Percentiles rank a stretch among this genome's conserved stretches.
phyloP scores from a whole-genome alignment of 176 grass and related monocot species.

The Typha latifolia region DNA sequence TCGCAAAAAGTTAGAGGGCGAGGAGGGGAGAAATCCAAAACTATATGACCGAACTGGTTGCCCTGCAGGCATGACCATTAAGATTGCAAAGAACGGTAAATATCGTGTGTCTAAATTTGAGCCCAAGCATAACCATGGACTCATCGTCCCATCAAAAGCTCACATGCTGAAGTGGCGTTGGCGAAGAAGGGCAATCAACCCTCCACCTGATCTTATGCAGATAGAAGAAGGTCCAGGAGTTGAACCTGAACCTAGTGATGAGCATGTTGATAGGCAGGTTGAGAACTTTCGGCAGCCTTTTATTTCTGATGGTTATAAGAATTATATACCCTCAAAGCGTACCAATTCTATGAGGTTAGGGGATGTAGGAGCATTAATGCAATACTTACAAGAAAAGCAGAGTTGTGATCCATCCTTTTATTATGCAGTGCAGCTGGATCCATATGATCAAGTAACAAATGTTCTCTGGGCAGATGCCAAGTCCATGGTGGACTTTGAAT shows the following conservation, averaged over 20 bases:
- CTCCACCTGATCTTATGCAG: slow-evolving; percentile 10
- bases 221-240: slow-evolving; percentile 1
- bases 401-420: slow-evolving; percentile 42
- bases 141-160: slow-evolving; percentile 38
- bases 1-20: slow-evolving; percentile 16
- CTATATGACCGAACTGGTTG: slow-evolving; percentile 37
- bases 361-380: slow-evolving; percentile 24
- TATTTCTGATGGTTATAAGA: slow-evolving; percentile 13
- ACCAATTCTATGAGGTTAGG: slow-evolving; percentile 14
- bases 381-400: slow-evolving; percentile 39
- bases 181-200: slow-evolving; percentile 6
- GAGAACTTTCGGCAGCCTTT: background rate
- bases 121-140: slow-evolving; percentile 35
- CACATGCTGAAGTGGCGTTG: slow-evolving; percentile 35
- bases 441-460: slow-evolving; percentile 55
- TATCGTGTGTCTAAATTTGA: slow-evolving; percentile 39
- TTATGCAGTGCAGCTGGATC: slow-evolving; percentile 78
- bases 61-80: slow-evolving; percentile 34
- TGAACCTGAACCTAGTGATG: slow-evolving; percentile 12
- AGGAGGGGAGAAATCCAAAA: slow-evolving; percentile 20
- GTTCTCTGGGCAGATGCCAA: slow-evolving; percentile 83
- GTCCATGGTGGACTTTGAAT: slow-evolving; percentile 63
- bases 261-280: slow-evolving; percentile 7
- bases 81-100: slow-evolving; percentile 39
- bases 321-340: slow-evolving; percentile 29